A percentile compares a stretch with the other conserved stretches of the same genome.
These are phyloP conservation scores for Pichia ethanolica DNA, from an alignment of 805 yeast genomes.

Conservation along the genomic window DNA sequence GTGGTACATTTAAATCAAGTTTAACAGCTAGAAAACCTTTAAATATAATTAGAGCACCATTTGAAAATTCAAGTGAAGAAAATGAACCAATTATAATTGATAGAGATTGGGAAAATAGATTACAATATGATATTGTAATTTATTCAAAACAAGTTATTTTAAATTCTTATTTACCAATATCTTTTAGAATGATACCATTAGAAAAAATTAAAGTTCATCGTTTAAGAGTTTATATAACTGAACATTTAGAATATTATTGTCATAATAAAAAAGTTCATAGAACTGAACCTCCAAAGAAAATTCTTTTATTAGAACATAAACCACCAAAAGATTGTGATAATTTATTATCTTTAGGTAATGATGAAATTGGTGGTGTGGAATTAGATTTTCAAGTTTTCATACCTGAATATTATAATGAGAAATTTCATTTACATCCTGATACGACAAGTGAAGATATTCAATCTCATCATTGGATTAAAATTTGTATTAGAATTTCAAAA, in stretches of 20 bases:
- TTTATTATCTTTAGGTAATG: conserved; percentile 34
- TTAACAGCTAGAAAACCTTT: conserved; percentile 58
- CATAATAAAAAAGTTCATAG: conserved; percentile 81
- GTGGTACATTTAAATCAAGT: conserved; percentile 81
- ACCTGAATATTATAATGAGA: conserved; percentile 58
- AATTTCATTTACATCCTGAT: conserved; percentile 70
- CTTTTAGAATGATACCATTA: conserved; percentile 75
- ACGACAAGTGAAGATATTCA: conserved; percentile 74
- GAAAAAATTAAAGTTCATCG: conserved; percentile 85
- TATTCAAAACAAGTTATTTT: conserved; percentile 85
- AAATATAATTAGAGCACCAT: conserved; percentile 63
- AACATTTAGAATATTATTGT: conserved; percentile 86
- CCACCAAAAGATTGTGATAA: conserved; percentile 46
- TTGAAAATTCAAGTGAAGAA: conserved; percentile 75
- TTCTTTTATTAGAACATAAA: conserved; percentile 70
- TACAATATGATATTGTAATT: conserved; percentile 83
- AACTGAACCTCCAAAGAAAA: conserved; percentile 83
- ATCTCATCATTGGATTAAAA: conserved; percentile 92
- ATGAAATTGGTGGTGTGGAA: conserved; percentile 65
- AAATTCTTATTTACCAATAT: conserved; percentile 76
- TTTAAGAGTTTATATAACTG: conserved; percentile 78
- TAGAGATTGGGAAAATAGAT: conserved; percentile 89
- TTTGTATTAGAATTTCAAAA: conserved; percentile 72
- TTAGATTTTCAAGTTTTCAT: conserved; percentile 81
- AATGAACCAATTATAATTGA: conserved; percentile 88